Percentiles rank a stretch among this genome's conserved stretches.
Evolutionary conservation across 305 asterid species (phyloP).

Genomic region (Lippia alba): DNA sequence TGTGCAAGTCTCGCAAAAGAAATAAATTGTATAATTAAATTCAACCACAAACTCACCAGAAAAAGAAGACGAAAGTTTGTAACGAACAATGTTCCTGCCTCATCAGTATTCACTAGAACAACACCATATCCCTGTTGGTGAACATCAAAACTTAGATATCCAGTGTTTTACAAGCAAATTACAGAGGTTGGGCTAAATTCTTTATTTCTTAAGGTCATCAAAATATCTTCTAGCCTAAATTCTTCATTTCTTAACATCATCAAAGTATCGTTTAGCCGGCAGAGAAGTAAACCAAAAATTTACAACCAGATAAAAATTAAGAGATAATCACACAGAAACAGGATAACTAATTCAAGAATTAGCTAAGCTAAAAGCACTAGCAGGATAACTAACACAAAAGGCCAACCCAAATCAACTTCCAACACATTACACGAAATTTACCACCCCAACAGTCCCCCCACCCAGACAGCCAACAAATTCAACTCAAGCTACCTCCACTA

Average conservation of each 20-base stretch:
- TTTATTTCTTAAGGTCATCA: constrained; percentile 8
- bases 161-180: constrained; percentile 21
- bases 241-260: not conserved
- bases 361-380: not conserved
- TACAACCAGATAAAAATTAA: not conserved
- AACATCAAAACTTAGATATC: constrained; percentile 39
- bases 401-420: not conserved
- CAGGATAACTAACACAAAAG: constrained; percentile 18
- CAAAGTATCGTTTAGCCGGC: not conserved
- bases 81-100: constrained; percentile 88
- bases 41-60: constrained; percentile 61
- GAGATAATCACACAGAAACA: constrained; percentile 13
- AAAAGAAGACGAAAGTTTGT: constrained; percentile 96
- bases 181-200: constrained; percentile 7
- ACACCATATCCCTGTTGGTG: constrained; percentile 78
- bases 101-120: constrained; percentile 95
- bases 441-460: constrained; percentile 6
- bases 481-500: constrained; percentile 65
- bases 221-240: not conserved
- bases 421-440: constrained; percentile 28
- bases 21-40: constrained; percentile 7
- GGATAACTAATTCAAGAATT: not conserved
- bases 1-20: not conserved
- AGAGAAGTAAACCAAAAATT: constrained; percentile 7
- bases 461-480: constrained; percentile 5